Base-by-base conservation (phyloP, 176 grass and related monocot genomes). In the Carex pumila region DNA sequence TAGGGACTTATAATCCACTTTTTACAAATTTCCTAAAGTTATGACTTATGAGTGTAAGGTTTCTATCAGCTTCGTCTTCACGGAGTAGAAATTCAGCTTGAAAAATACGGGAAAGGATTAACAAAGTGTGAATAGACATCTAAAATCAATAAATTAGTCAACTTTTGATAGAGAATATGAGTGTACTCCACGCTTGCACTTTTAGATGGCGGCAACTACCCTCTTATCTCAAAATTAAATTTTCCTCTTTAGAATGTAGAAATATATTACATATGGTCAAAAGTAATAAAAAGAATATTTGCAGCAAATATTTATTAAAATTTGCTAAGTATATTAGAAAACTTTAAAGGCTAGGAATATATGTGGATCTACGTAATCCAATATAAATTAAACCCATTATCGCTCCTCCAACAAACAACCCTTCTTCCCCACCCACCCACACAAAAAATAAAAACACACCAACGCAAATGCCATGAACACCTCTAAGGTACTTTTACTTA, bases 111-210 rank as follows among this genome's bases (percentile, higher is more conserved):
- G 12, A 31, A n/a, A 70, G 39, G 18, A 7, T 19, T 22, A 41
- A 7, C 21, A 55, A 32, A 56, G 50, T 77, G 73, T 77, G 73
- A 77, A 76, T 77, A 77, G 47, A 55, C 25, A 56, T 77, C 3
- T 31, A 14, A 56, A 77, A 31, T 4, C 1, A 11, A 71, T 77
- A 32, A 76, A 54, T 7, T 56, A 77, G 73, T 77, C 50, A 77
- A 77, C 25, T 54, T 11, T 31, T 56, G 22, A 13, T 77, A 12
- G 22, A 77, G 73, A 77, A 31, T 32, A 77, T 77, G 73, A 76
- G 49, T 77, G 73, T 77, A 77, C 73, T 77, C 72, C 72, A 55
- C 73, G 73, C 31, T 77, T 77, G 73, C 50, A 77, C 73, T 34
- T 77, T 56, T 3, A 56, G 45, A 75, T 54, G 72, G 47, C 49